phyloP scores from a whole-genome alignment of 1,139 yeast genomes.

The Debaryomyces subglobosus region DNA sequence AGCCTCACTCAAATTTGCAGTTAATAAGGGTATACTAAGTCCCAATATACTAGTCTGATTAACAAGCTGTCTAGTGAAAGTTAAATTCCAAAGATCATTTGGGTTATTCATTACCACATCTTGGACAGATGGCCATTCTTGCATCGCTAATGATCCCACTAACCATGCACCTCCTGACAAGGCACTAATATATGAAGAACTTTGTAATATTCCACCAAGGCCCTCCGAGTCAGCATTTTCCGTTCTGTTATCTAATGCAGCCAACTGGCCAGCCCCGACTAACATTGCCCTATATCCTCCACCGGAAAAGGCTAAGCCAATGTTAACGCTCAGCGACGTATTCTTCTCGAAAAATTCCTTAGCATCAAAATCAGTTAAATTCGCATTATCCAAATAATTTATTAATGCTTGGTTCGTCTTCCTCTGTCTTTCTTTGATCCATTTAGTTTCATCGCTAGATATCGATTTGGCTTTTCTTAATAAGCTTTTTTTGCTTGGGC shows the following conservation, averaged over 20 bases:
- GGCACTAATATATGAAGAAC: constrained; percentile 40
- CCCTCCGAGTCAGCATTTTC: constrained; percentile 44
- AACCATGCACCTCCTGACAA: constrained; percentile 47
- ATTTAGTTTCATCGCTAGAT: constrained; percentile 38
- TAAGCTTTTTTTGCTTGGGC: constrained; percentile 46
- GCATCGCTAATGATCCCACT: constrained; percentile 37
- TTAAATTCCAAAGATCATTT: constrained; percentile 42
- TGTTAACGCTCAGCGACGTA: constrained; percentile 43
- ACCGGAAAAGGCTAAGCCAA: constrained; percentile 84
- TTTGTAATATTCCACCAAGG: constrained; percentile 43
- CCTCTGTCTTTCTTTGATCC: constrained; percentile 52
- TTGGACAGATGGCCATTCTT: constrained; percentile 38
- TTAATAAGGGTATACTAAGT: constrained; percentile 26
- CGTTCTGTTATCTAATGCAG: constrained; percentile 81
- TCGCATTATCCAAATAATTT: constrained; percentile 59
- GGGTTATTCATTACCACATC: constrained; percentile 34
- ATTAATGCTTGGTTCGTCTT: constrained; percentile 56
- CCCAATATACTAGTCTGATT: constrained; percentile 26
- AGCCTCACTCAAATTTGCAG: constrained; percentile 27
- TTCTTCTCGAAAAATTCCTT: constrained; percentile 40
- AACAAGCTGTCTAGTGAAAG: constrained; percentile 31
- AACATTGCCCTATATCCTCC: constrained; percentile 95
- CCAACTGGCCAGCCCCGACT: constrained; percentile 82
- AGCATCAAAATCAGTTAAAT: constrained; percentile 61
- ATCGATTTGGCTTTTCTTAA: constrained; percentile 41